Conservation (phyloP, 306 rosid species). For the Cucurbita moschata region DNA sequence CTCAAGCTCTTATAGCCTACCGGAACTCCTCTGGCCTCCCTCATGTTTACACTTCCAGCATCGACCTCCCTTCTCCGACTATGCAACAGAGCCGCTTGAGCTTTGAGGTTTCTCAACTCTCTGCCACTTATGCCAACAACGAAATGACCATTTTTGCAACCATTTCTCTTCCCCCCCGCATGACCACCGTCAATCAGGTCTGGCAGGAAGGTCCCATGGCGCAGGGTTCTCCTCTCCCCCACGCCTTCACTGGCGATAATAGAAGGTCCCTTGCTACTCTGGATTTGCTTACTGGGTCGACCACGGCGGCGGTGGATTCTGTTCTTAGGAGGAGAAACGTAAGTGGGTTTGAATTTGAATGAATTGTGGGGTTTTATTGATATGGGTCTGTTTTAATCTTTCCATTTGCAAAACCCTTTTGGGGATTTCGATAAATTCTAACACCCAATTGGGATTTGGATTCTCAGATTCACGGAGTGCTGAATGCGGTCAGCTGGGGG, state of each 20-base stretch:
- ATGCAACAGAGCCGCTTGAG: neutral
- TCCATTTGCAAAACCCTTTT: neutral
- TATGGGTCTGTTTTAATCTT: neutral
- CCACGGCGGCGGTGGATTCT: neutral
- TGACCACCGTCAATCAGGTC: slow-evolving; percentile 5
- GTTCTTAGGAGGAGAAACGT: slow-evolving; percentile 1
- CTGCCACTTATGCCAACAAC: neutral
- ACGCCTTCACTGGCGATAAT: neutral
- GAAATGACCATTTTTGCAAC: slow-evolving; percentile 9
- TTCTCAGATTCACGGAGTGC: slow-evolving; percentile 45
- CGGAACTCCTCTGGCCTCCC: neutral
- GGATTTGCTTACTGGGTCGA: slow-evolving; percentile 8
- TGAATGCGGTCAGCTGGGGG: slow-evolving; percentile 51
- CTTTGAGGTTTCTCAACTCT: neutral
- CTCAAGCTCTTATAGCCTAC: slow-evolving; percentile 10
- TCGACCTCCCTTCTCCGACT: neutral
- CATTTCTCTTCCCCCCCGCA: neutral
- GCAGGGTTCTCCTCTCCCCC: neutral
- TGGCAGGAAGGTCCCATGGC: slow-evolving; percentile 12
- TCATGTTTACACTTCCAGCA: neutral
- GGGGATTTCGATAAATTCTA: no score
- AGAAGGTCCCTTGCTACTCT: neutral
- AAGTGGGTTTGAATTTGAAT: neutral
- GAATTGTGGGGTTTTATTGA: neutral
- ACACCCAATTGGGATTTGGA: neutral